phyloP scores from a whole-genome alignment of 768 basidiomycete genomes.

The Kwoniella dendrophila region DNA sequence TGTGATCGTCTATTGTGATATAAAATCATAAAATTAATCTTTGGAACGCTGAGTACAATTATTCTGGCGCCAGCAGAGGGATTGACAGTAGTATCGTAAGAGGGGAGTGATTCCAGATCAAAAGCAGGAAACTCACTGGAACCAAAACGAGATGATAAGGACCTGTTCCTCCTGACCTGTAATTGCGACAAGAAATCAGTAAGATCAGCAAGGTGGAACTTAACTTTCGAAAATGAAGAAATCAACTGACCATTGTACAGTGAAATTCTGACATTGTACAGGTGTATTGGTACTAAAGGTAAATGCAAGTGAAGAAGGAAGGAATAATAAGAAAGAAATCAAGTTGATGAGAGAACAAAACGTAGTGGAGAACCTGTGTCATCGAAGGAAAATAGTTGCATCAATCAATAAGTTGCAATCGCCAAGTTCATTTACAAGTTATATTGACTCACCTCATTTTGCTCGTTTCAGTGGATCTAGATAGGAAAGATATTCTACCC shows the following conservation, averaged over 20 bases:
- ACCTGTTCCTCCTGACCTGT: conserved; percentile 39
- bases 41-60: neutral
- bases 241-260: conserved; percentile 41
- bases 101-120: no score
- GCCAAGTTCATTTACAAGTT: no score
- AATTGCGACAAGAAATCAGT: neutral
- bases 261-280: conserved; percentile 47
- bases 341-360: conserved; percentile 1
- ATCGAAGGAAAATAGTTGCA: no score
- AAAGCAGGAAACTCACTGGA: conserved; percentile 35
- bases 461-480: no score
- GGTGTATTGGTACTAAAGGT: conserved; percentile 50
- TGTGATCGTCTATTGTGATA: conserved; percentile 27
- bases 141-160: conserved; percentile 43
- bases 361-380: no score
- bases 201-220: neutral
- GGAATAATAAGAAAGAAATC: neutral
- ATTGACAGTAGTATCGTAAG: no score
- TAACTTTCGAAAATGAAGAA: neutral
- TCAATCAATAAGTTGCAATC: no score
- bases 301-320: conserved; percentile 22
- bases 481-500: no score
- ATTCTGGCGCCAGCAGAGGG: neutral
- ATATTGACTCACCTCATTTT: no score
- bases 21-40: neutral